These are phyloP conservation scores for Huiozyma naganishii DNA, from an alignment of 805 yeast genomes.

Conservation along the genomic window DNA sequence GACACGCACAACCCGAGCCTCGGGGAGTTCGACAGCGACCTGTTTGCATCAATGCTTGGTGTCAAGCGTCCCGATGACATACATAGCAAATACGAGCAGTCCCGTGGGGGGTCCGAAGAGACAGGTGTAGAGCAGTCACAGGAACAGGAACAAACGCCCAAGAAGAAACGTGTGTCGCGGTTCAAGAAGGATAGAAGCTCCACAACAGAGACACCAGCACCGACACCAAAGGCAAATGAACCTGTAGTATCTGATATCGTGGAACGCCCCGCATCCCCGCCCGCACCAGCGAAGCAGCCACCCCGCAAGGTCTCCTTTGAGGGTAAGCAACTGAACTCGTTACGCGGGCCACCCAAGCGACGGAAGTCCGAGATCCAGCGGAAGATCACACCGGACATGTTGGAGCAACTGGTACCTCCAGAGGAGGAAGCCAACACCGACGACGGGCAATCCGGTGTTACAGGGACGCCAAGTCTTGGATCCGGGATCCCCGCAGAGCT, in stretches of 20 bases:
- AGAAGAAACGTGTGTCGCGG: constrained; percentile 20
- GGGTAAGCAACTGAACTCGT: no score
- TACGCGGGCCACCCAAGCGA: no score
- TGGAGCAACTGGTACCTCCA: background rate
- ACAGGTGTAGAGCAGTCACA: background rate
- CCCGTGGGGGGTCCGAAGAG: constrained; percentile 5
- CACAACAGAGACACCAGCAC: no score
- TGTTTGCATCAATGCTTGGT: constrained; percentile 25
- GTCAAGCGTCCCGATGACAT: constrained; percentile 23
- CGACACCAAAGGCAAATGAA: constrained; percentile 6
- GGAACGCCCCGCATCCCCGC: background rate
- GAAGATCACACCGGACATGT: no score
- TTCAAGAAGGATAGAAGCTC: constrained; percentile 20
- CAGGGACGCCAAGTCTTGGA: background rate
- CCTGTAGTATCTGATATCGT: constrained; percentile 1
- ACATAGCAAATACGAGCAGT: constrained; percentile 17
- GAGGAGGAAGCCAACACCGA: background rate
- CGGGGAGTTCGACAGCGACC: constrained; percentile 24
- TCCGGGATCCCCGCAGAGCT: background rate
- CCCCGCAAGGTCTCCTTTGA: no score
- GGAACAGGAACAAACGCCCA: constrained; percentile 1
- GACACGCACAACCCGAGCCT: constrained; percentile 9
- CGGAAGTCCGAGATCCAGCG: no score
- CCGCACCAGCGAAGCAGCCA: no score
- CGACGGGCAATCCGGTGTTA: background rate